These are phyloP conservation scores for Phytophthora europaea DNA, from an alignment of 352 stramenopile genomes.

Conservation along the genomic window DNA sequence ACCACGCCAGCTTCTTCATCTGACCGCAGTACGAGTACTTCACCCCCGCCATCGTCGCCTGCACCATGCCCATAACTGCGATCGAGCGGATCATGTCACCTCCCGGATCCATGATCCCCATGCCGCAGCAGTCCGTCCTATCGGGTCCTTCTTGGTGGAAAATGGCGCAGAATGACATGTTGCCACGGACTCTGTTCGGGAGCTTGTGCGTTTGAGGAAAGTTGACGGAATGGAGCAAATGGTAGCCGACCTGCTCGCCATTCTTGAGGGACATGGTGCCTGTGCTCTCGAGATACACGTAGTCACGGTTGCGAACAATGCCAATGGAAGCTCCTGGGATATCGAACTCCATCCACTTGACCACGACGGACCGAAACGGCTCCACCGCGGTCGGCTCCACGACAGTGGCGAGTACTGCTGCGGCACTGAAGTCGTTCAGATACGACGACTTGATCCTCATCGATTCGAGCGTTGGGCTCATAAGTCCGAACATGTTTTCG, in stretches of 20 bases:
- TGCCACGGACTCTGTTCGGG: constrained; percentile 35
- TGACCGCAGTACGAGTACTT: constrained; percentile 46
- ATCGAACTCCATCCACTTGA: constrained; percentile 50
- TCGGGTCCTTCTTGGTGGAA: constrained; percentile 36
- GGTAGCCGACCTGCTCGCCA: constrained; percentile 31
- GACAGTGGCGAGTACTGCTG: constrained; percentile 51
- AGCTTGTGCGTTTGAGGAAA: constrained; percentile 32
- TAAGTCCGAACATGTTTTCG: constrained; percentile 51
- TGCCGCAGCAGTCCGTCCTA: constrained; percentile 22
- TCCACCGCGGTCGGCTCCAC: constrained; percentile 48
- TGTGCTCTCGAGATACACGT: constrained; percentile 32
- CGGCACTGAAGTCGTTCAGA: constrained; percentile 34
- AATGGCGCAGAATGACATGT: constrained; percentile 50
- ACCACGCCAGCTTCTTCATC: constrained; percentile 45
- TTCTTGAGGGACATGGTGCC: constrained; percentile 16
- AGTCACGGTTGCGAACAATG: constrained; percentile 34
- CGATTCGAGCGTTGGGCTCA: constrained; percentile 36
- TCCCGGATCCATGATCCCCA: constrained; percentile 26
- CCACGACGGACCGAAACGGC: constrained; percentile 44
- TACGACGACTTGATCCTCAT: constrained; percentile 36
- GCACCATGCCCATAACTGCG: constrained; percentile 16
- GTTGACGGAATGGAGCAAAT: constrained; percentile 31
- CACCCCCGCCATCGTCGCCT: constrained; percentile 25
- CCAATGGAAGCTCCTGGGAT: constrained; percentile 12
- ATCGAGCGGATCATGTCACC: constrained; percentile 36